phyloP scores from a whole-genome alignment of 495 filamentous ascomycete species.

The Penicillium flavigenum region DNA sequence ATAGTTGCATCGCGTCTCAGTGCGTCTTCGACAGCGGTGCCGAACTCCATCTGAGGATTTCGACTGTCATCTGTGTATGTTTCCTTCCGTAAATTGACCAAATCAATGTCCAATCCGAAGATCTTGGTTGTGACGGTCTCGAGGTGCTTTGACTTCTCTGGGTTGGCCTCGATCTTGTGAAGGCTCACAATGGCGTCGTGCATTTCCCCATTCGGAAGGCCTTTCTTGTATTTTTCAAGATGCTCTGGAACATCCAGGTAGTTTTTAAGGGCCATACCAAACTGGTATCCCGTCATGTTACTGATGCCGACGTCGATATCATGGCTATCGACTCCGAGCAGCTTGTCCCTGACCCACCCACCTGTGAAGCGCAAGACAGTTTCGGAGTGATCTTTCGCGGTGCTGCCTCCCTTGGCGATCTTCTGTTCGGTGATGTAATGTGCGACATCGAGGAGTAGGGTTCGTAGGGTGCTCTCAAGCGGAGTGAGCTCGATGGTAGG shows the following conservation, averaged over 20 bases:
- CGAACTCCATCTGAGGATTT: constrained; percentile 91
- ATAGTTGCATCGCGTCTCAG: constrained; percentile 87
- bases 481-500: constrained; percentile 59
- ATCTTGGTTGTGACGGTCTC: constrained; percentile 87
- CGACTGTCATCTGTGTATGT: constrained; percentile 82
- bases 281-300: constrained; percentile 87
- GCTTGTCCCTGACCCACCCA: constrained; percentile 98
- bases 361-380: constrained; percentile 79
- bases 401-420: constrained; percentile 35
- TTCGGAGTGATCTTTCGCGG: constrained; percentile 20
- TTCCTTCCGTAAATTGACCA: constrained; percentile 93
- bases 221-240: constrained; percentile 53
- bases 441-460: constrained; percentile 73
- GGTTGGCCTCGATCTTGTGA: constrained; percentile 82
- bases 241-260: constrained; percentile 55
- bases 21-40: constrained; percentile 87
- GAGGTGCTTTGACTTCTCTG: constrained; percentile 96
- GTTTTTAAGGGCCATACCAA: constrained; percentile 62
- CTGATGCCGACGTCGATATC: constrained; percentile 97
- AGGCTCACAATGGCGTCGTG: constrained; percentile 51
- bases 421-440: constrained; percentile 61
- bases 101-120: constrained; percentile 84
- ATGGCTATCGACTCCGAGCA: constrained; percentile 74
- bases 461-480: constrained; percentile 65
- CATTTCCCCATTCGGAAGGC: constrained; percentile 27